Evolutionary conservation across 2,329 filamentous ascomycete genomes (phyloP), one percentile per base, ranked within the genome.

Genomic region (Cordyceps cicadae): DNA sequence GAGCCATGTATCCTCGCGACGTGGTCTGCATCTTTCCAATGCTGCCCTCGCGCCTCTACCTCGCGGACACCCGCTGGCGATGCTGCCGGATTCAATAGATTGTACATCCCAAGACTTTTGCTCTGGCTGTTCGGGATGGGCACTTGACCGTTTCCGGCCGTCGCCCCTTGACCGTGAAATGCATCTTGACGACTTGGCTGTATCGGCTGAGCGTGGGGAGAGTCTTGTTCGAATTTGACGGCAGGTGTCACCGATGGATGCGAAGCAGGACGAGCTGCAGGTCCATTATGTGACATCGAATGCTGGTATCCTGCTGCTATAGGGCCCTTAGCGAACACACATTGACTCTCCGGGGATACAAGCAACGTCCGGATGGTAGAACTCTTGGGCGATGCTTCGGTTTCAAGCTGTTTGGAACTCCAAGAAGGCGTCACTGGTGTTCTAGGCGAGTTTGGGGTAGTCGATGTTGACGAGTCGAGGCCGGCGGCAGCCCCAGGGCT

Each of bases 221-320:
- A 67, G 59, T 54, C 54, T 57, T 68, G 67, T 53, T 69, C 67
- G 65, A 72, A 71, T 69, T 70, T 70, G 63, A 73, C 67, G 63
- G 79, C 75, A 60, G 78, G 79, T 67, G 72, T 75, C 65, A 77
- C 76, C 65, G 75, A 72, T 67, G 73, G 77, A 70, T 76, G 79
- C 74, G 81, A 81, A 71, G 76, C 74, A 78, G 81, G 78, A 72
- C 75, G 78, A 80, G 81, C 76, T 74, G 76, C 77, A 79, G 79
- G 73, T 69, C 77, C 79, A 76, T 78, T 80, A 78, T 84, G 81
- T 77, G 83, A 85, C 84, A 87, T 87, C 77, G 82, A 80, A 77
- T 76, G 76, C 80, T 79, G 78, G 75, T 82, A 81, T 78, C 81
- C 80, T 79, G 74, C 76, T 72, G 75, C 72, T 74, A 74, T 75